These are phyloP conservation scores for Aspergillus piperis DNA, from an alignment of 2,329 filamentous ascomycete genomes.

Conservation along the genomic window DNA sequence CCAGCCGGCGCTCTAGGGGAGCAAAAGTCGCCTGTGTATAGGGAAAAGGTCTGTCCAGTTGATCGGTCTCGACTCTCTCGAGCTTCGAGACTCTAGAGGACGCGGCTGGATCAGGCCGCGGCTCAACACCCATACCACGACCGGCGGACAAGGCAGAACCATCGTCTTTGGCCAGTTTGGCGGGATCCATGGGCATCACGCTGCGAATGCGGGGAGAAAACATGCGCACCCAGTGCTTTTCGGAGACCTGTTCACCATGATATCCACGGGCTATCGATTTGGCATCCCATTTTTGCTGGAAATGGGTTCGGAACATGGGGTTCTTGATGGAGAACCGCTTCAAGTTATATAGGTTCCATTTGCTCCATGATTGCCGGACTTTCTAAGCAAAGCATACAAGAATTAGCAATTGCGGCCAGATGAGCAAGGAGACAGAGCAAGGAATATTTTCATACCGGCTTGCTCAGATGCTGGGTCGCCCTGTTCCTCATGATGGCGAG, in stretches of 20 bases:
- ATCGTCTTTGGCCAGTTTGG: constrained; percentile 76
- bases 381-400: constrained; percentile 58
- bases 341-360: constrained; percentile 94
- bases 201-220: constrained; percentile 79
- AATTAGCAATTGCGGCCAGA: constrained; percentile 4
- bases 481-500: constrained; percentile 48
- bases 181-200: constrained; percentile 81
- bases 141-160: constrained; percentile 82
- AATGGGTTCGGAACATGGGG: constrained; percentile 67
- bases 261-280: constrained; percentile 83
- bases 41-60: constrained; percentile 47
- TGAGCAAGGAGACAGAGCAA: not conserved
- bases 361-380: constrained; percentile 95
- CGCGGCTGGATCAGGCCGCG: no score
- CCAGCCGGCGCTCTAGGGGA: constrained; percentile 84
- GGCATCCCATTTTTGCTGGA: constrained; percentile 96
- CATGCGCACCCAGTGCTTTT: constrained; percentile 92
- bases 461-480: constrained; percentile 44
- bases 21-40: constrained; percentile 97
- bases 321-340: constrained; percentile 53
- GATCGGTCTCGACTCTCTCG: constrained; percentile 17
- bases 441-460: constrained; percentile 32
- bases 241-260: constrained; percentile 91
- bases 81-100: no score
- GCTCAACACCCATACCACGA: constrained; percentile 70